Conservation (phyloP, 306 rosid species). For the Fagus crenata region DNA sequence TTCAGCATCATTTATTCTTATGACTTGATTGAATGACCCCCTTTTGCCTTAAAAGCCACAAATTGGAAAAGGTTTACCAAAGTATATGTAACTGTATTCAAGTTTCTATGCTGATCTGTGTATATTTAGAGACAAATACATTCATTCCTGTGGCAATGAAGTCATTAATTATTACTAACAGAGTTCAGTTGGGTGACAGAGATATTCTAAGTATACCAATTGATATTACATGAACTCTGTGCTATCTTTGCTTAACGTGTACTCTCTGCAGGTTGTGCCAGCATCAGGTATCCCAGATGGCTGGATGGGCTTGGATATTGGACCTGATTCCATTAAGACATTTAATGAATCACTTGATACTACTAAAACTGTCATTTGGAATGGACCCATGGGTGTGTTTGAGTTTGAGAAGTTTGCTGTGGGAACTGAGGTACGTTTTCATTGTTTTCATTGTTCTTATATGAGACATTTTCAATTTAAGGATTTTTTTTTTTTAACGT, state of each 20-base stretch:
- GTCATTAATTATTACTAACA: background rate
- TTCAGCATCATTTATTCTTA: background rate
- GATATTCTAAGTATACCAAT: background rate
- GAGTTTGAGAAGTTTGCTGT: conserved; percentile 85
- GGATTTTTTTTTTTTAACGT: background rate
- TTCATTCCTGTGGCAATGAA: background rate
- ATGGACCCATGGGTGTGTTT: conserved; percentile 98
- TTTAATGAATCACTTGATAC: conserved; percentile 67
- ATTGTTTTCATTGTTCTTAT: background rate
- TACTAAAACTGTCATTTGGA: conserved; percentile 84
- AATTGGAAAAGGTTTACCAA: background rate
- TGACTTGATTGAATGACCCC: background rate
- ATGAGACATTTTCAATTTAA: background rate
- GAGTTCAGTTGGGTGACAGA: background rate
- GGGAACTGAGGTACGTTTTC: conserved; percentile 73
- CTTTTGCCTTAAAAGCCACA: background rate
- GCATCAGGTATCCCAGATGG: conserved; percentile 83
- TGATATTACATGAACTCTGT: background rate
- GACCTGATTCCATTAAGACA: conserved; percentile 83
- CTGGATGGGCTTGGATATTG: conserved; percentile 99
- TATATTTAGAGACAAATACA: background rate
- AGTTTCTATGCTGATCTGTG: background rate
- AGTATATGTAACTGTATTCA: background rate
- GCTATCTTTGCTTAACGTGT: background rate
- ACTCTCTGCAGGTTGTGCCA: conserved; percentile 55